Evolutionary conservation across 2,329 filamentous ascomycete species (phyloP).

Genomic region (Aspergillus cejpii): DNA sequence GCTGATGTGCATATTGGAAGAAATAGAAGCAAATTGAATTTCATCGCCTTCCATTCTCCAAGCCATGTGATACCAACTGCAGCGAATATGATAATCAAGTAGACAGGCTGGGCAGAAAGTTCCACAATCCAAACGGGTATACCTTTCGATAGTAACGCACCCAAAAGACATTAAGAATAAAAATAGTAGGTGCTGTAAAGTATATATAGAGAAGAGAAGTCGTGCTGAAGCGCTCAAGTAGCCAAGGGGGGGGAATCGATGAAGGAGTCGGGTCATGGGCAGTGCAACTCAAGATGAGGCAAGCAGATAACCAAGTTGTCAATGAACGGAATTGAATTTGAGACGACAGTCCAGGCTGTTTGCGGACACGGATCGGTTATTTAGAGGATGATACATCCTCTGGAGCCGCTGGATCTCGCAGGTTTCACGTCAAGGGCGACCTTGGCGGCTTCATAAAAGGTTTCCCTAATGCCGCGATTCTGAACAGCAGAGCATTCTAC

Average conservation of each 20-base stretch:
- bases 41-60: neutral
- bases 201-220: constrained; percentile 19
- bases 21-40: neutral
- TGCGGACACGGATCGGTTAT: too few relatives aligned
- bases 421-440: constrained; percentile 63
- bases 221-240: constrained; percentile 11
- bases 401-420: constrained; percentile 29
- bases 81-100: neutral
- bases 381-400: constrained; percentile 35
- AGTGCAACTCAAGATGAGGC: constrained; percentile 3
- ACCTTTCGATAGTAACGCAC: constrained; percentile 1
- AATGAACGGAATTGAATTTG: too few relatives aligned
- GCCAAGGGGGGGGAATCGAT: neutral
- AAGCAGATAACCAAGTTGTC: too few relatives aligned
- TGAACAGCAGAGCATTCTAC: constrained; percentile 95
- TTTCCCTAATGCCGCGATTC: constrained; percentile 96
- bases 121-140: constrained; percentile 1
- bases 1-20: neutral
- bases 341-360: too few relatives aligned
- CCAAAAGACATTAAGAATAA: constrained; percentile 13
- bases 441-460: constrained; percentile 93
- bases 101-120: neutral
- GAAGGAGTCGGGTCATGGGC: neutral
- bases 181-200: constrained; percentile 9
- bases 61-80: neutral